phyloP scores from a whole-genome alignment of 768 basidiomycete species.

The Hydnum rufescens region DNA sequence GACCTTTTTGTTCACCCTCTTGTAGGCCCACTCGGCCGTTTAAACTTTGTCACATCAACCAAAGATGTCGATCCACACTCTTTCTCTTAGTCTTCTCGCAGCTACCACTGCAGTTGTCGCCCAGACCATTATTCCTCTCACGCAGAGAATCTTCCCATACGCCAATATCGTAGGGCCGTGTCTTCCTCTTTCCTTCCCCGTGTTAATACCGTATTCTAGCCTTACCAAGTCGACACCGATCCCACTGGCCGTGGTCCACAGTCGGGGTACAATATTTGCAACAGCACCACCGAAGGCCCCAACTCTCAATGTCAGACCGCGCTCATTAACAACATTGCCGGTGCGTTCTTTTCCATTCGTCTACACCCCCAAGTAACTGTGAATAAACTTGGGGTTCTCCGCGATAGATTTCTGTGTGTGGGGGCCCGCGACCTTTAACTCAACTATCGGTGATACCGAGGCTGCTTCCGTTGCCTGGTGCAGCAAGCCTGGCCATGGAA shows the following conservation, averaged over 20 bases:
- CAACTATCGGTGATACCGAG: constrained; percentile 20
- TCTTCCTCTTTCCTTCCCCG: background rate
- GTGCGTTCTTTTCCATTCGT: constrained; percentile 4
- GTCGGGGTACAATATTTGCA: constrained; percentile 45
- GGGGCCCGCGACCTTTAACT: constrained; percentile 10
- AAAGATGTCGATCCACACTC: background rate
- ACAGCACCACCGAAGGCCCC: constrained; percentile 40
- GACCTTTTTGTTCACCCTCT: background rate
- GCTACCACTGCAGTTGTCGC: background rate
- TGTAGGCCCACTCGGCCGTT: background rate
- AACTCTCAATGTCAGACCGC: constrained; percentile 49
- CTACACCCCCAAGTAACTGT: background rate
- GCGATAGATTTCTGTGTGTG: constrained; percentile 14
- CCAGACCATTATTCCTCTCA: background rate
- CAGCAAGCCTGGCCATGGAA: constrained; percentile 12
- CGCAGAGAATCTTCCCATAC: too few relatives aligned
- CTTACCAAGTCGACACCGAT: constrained; percentile 17
- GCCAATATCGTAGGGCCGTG: background rate
- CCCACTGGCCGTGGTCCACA: constrained; percentile 32
- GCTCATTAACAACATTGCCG: constrained; percentile 34
- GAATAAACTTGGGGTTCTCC: background rate
- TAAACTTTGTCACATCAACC: background rate
- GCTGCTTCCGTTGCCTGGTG: constrained; percentile 22
- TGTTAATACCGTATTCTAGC: constrained; percentile 7
- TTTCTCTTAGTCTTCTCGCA: background rate